A percentile compares a stretch with the other conserved stretches of the same genome.
These are phyloP conservation scores for Neoarthrinium moseri DNA, from an alignment of 2,329 filamentous ascomycete genomes.

Conservation along the genomic window DNA sequence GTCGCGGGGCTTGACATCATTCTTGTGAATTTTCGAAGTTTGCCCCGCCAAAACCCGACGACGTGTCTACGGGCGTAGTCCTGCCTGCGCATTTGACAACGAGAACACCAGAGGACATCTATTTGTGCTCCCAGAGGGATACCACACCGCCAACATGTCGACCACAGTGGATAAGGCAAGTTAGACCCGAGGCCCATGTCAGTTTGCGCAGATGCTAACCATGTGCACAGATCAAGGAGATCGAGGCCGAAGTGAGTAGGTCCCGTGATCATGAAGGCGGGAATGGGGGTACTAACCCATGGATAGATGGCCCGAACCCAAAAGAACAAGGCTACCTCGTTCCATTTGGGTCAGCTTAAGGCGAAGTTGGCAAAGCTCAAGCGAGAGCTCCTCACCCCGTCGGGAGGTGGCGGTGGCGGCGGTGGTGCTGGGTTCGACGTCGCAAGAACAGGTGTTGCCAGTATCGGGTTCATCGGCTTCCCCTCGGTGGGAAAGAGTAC, in stretches of 20 bases:
- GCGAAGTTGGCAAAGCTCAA: slow-evolving; percentile 98
- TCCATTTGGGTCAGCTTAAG: slow-evolving; percentile 93
- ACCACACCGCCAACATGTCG: slow-evolving; percentile 67
- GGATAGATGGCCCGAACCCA: slow-evolving; percentile 88
- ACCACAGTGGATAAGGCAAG: slow-evolving; percentile 94
- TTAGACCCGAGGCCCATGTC: slow-evolving; percentile 5
- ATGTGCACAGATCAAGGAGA: slow-evolving; percentile 78
- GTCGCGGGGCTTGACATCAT: slow-evolving; percentile 10
- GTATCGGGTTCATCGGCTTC: slow-evolving; percentile 96
- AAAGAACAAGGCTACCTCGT: slow-evolving; percentile 95
- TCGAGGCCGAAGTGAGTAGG: slow-evolving; percentile 81
- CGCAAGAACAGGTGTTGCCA: slow-evolving; percentile 93
- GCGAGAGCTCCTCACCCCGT: slow-evolving; percentile 87
- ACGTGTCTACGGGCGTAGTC: too few species aligned
- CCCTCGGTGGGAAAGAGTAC: slow-evolving; percentile 98
- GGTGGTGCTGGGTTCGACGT: slow-evolving; percentile 94
- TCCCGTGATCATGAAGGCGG: slow-evolving; percentile 10
- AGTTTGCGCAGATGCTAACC: slow-evolving; percentile 29
- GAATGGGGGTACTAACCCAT: slow-evolving; percentile 15
- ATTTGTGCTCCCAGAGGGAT: neutral
- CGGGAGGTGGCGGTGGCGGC: slow-evolving; percentile 69
- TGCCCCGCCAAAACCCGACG: slow-evolving; percentile 4
- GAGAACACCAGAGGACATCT: neutral
- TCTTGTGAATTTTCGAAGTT: slow-evolving; percentile 7
- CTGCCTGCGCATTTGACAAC: neutral